Conservation (phyloP, 208 protist species). For the Acanthamoeba lenticulata region DNA sequence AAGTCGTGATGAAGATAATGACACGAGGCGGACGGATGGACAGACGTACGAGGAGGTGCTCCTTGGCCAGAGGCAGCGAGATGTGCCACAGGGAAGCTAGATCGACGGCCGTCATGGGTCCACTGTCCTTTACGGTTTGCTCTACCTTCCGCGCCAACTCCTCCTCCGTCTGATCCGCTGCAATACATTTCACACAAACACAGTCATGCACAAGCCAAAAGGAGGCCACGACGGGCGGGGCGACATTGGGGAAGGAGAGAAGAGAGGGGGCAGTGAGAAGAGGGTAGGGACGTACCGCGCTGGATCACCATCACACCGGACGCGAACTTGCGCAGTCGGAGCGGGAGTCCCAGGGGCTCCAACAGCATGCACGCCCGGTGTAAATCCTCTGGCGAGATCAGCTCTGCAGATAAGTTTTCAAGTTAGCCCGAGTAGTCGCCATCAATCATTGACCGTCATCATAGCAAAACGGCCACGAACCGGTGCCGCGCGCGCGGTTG, state of each 20-base stretch:
- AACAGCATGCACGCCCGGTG: constrained; percentile 72
- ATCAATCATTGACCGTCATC: neutral
- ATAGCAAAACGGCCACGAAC: neutral
- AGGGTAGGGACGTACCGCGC: neutral
- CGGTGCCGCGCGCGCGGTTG: constrained; percentile 78
- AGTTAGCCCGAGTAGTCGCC: too few species aligned
- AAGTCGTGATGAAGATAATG: neutral
- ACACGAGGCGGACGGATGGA: neutral
- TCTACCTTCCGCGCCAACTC: neutral
- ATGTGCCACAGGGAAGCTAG: constrained; percentile 63
- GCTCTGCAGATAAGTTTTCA: too few species aligned
- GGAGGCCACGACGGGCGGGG: neutral
- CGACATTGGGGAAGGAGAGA: neutral
- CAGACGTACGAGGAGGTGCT: constrained; percentile 70
- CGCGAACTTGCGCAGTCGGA: constrained; percentile 73
- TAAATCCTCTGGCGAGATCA: constrained; percentile 81
- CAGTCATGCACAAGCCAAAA: neutral
- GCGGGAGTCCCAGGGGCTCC: constrained; percentile 69
- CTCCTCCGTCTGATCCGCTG: constrained; percentile 21
- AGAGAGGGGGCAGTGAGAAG: neutral
- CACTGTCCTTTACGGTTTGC: constrained; percentile 24
- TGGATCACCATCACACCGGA: constrained; percentile 76
- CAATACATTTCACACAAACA: neutral
- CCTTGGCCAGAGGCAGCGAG: constrained; percentile 72
- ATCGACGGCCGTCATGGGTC: constrained; percentile 72